A percentile compares a stretch with the other conserved stretches of the same genome.
phyloP scores from a whole-genome alignment of 257 asterid genomes.

The Rehmannia glutinosa region DNA sequence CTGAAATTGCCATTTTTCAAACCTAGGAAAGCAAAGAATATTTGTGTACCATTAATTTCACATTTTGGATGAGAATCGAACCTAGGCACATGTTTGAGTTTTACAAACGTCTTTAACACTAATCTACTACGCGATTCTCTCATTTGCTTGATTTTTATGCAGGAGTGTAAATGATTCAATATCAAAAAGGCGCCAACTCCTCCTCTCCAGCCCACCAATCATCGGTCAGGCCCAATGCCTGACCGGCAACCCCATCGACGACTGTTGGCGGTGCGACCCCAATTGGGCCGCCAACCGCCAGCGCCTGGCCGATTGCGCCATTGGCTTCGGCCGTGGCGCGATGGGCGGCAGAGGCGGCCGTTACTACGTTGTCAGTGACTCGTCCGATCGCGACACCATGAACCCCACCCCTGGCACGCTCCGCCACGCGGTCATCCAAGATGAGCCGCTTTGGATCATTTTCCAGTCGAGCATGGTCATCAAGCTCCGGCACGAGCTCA shows the following conservation, averaged over 20 bases:
- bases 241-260: slow-evolving; percentile 92
- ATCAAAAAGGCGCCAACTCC: slow-evolving; percentile 44
- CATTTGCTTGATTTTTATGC: background rate
- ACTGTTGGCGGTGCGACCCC: slow-evolving; percentile 94
- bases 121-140: too few species aligned
- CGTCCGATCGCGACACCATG: slow-evolving; percentile 56
- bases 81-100: too few species aligned
- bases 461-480: slow-evolving; percentile 61
- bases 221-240: slow-evolving; percentile 52
- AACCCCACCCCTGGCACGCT: slow-evolving; percentile 75
- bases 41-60: too few species aligned
- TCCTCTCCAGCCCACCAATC: slow-evolving; percentile 28
- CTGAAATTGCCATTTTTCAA: too few species aligned
- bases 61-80: too few species aligned
- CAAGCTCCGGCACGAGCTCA: slow-evolving; percentile 66
- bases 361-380: slow-evolving; percentile 59
- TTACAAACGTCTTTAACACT: too few species aligned
- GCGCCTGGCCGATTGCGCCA: slow-evolving; percentile 66
- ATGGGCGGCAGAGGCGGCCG: slow-evolving; percentile 73
- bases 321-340: slow-evolving; percentile 69
- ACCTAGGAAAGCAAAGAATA: too few species aligned
- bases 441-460: slow-evolving; percentile 79
- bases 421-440: slow-evolving; percentile 81
- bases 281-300: slow-evolving; percentile 79
- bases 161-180: slow-evolving; percentile 57